Base-by-base conservation (phyloP, 495 filamentous ascomycete species). In the Cudoniella acicularis region DNA sequence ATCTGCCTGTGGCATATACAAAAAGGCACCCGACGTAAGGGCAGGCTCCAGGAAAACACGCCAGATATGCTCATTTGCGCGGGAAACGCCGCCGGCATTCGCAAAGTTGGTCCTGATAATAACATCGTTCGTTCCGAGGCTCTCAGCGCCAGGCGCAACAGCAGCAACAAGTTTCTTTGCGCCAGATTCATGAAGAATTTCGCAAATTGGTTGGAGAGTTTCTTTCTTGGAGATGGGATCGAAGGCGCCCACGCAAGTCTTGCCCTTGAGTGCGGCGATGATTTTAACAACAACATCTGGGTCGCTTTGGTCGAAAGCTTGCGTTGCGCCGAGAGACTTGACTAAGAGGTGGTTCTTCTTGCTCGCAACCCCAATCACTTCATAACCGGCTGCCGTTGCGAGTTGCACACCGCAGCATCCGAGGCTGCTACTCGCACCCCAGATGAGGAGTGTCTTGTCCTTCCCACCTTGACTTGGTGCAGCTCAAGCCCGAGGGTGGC, bases 291-390 rank as follows among this genome's bases (percentile, higher is more conserved):
- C 75, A 11, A 81, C 77, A 9, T 60, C 25, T 17, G 70, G 46
- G 0, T 76, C 70, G n/a, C 73, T 74, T 48, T 83, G 79, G 54
- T 83, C 75, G 54, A 82, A 82, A 0, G 78, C 71, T 23, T 69
- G 62, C n/a, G 69, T 70, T 16, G 79, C 81, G 3, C 79, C 81
- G 6, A 84, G 58, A 0, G 67, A 70, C 42, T 58, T 67, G n/a
- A 82, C 57, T 42, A 76, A 80, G 1, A 59, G 56, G n/a, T 72
- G 64, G 64, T 83, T 72, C 54, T 68, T 69, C 20, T 62, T 27
- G 18, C 80, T 77, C n/a, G 77, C 78, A 8, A 77, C 78, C 8
- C 73, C 79, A 43, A 79, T 81, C 2, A 81, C 72, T 2, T 63
- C 70, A 47, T 73, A 78, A 2, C 79, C 79, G 3, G 76, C 22